These are phyloP conservation scores for Paramecium bursaria DNA, from an alignment of 73 alveolate genomes.

Conservation along the genomic window DNA sequence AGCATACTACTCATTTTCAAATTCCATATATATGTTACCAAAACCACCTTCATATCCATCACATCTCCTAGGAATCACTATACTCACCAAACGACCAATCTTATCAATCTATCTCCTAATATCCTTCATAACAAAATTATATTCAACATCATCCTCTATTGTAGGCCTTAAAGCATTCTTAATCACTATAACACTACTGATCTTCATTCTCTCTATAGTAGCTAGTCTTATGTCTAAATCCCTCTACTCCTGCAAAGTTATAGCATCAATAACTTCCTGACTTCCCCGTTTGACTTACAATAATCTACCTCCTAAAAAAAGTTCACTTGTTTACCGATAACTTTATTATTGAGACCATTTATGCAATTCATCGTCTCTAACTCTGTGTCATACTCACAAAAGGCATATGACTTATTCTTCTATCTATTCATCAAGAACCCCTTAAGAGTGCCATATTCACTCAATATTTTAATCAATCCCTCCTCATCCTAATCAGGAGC, in stretches of 20 bases:
- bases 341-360: conserved; percentile 52
- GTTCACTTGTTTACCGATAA: background rate
- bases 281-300: conserved; percentile 2
- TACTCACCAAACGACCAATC: conserved; percentile 49
- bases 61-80: conserved; percentile 39
- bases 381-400: conserved; percentile 56
- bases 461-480: conserved; percentile 2
- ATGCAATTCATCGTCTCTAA: conserved; percentile 41
- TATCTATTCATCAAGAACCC: conserved; percentile 6
- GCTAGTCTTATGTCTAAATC: conserved; percentile 1
- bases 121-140: conserved; percentile 41
- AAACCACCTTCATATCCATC: conserved; percentile 33
- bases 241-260: conserved; percentile 8
- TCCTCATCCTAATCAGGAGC: conserved; percentile 50
- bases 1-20: conserved; percentile 55
- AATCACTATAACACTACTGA: conserved; percentile 44
- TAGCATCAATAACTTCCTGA: conserved; percentile 31
- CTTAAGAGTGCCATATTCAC: conserved; percentile 50
- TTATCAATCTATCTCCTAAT: conserved; percentile 34
- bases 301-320: conserved; percentile 7
- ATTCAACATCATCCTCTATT: conserved; percentile 51
- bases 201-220: conserved; percentile 10
- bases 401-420: conserved; percentile 17
- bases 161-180: conserved; percentile 26
- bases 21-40: conserved; percentile 37